Evolutionary conservation across 306 rosid genomes (phyloP), one percentile per base, ranked within the genome.

Genomic region (Vigna trinervia): DNA sequence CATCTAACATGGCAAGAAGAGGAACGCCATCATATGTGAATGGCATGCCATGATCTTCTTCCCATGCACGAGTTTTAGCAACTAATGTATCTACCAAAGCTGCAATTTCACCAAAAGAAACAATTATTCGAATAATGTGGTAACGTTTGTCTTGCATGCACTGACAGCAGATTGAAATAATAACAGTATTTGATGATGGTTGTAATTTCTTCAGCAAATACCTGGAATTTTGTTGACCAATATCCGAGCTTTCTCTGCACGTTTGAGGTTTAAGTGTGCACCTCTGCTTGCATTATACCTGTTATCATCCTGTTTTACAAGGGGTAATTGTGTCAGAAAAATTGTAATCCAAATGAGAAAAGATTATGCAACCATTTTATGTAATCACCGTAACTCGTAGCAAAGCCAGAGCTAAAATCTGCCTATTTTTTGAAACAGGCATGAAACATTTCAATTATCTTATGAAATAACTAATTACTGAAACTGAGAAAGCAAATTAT

Each of bases 261-360:
- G 97, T 80, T 96, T 96, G 78, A 96, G 97, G 88, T 91, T 96
- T 75, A 96, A 79, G 85, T 96, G 99, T n/a, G 99, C 99, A 61
- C 99, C 99, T 85, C 99, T 88, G 84, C 99, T 96, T 39, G 97
- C 96, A 86, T 96, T 96, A 17, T 96, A 96, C 87, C 99, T 96
- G 88, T 96, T 96, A n/a, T 96, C 97, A 75, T 96, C 99, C 99
- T 96, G 93, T 85, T 86, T 84, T 53, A 68, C 79, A 86, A 56
- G 59, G 59, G 28, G 78, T 76, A 56, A 72, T 41, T 80, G 48
- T 17, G 77, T 76, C 57, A 72, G 84, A 81, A 52, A 69, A 77
- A 60, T 23, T 47, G 58, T 56, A 26, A 32, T 63, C 13, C 8
- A 75, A 62, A 76, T 20, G 57, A 48, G 53, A 39, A 77, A 30